Percentiles rank a stretch among this genome's conserved stretches.
phyloP scores from a whole-genome alignment of 257 asterid genomes.

The Eustoma russellianum region DNA sequence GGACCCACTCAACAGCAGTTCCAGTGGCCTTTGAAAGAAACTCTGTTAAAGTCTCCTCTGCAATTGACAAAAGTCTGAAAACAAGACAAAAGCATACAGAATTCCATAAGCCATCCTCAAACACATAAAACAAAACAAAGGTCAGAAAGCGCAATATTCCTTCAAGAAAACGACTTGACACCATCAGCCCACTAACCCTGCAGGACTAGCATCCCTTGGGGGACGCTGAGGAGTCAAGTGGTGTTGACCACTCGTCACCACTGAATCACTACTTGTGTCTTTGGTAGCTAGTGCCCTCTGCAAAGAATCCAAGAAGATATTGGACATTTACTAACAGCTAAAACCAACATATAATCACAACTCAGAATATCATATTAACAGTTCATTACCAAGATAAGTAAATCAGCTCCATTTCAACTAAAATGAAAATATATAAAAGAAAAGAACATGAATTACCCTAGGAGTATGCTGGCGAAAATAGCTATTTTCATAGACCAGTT shows the following conservation, averaged over 20 bases:
- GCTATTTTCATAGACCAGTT: slow-evolving; percentile 70
- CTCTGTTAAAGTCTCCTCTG: slow-evolving; percentile 96
- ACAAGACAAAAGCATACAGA: slow-evolving; percentile 25
- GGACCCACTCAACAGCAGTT: slow-evolving; percentile 99
- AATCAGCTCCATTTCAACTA: not conserved
- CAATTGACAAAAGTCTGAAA: slow-evolving; percentile 85
- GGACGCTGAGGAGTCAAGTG: slow-evolving; percentile 82
- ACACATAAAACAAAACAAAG: slow-evolving; percentile 28
- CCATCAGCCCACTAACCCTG: slow-evolving; percentile 63
- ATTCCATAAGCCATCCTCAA: slow-evolving; percentile 22
- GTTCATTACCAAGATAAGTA: not conserved
- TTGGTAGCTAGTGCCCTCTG: slow-evolving; percentile 62
- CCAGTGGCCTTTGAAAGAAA: slow-evolving; percentile 95
- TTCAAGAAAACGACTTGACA: slow-evolving; percentile 40
- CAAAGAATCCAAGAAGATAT: slow-evolving; percentile 6
- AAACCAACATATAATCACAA: not conserved
- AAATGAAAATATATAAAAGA: not conserved
- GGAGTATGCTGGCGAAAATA: slow-evolving; percentile 69
- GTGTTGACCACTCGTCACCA: slow-evolving; percentile 85
- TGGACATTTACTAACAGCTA: not conserved
- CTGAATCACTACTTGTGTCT: slow-evolving; percentile 88
- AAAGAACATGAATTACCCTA: slow-evolving; percentile 28
- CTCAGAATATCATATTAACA: not conserved
- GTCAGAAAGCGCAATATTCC: slow-evolving; percentile 24
- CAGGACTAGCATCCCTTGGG: slow-evolving; percentile 97